Evolutionary conservation across 176 grass and related monocot species (phyloP), one percentile per base, ranked within the genome.

Genomic region (Cenchrus americanus): DNA sequence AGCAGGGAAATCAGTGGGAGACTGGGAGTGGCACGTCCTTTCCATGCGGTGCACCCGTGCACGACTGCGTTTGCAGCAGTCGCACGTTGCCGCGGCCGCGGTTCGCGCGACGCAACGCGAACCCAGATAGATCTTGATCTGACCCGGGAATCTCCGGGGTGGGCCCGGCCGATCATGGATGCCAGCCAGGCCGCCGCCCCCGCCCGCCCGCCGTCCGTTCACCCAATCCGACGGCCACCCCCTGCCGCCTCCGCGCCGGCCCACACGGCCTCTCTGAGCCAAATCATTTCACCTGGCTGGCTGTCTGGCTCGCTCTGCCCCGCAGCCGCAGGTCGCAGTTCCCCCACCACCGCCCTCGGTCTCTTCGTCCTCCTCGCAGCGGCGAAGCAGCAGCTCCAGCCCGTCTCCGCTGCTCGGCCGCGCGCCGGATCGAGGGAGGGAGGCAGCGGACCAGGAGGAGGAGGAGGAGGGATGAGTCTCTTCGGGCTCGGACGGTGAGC

Each of bases 401-500:
- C 61, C 61, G 46, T 54, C 49, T 21, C 51, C 30, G 19, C 76
- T 44, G 37, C 40, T 44, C 40, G 8, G 17, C 46, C 0, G 10
- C 49, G 32, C 27, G 63, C 74, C 62, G 80, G 81, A 69, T 69
- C 76, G 79, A 53, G 52, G 60, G 40, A 32, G 76, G 55, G 59
- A 14, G 63, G 41, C 42, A 53, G 51, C 51, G 51, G 58, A 5
- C 58, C 5, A 3, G 14, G 68, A 11, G n/a, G 69, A 46, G 6
- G n/a, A 7, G 76, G 87, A 61, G 80, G 68, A 73, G 54, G 52
- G 55, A 97, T 97, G 95, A 97, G 95, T 86, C 95, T 97, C 88
- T 97, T 98, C 77, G 96, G 96, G 26, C 92, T 98, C 75, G 92
- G 96, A 41, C 90, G 96, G 96, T 97, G 66, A 90, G 88, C 65